Evolutionary conservation across 139 green algal species (phyloP), one percentile per base, ranked within the genome.

Genomic region (Closterium sp.): DNA sequence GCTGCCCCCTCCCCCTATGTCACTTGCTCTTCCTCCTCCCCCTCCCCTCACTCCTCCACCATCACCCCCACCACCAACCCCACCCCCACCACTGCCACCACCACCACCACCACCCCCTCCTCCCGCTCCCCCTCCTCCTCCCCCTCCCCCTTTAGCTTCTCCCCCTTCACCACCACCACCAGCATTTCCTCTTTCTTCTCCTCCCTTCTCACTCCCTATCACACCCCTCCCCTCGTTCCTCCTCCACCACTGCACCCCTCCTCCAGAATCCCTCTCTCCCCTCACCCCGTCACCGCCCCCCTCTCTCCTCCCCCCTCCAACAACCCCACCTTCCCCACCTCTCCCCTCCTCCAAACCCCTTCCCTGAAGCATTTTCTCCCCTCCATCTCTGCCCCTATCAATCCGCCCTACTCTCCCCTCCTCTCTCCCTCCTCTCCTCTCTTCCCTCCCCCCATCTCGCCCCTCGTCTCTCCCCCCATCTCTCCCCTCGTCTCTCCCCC

Each of bases 31-130:
- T 90, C 88, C n/a, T 88, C n/a, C 45, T 84, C 29, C 28, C 10
- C 13, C 19, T 92, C 4, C 34, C 27, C 90, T 31, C 22, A 22
- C 86, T 73, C 90, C 90, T 29, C 86, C 31, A 1, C 34, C 86
- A 31, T 34, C 90, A n/a, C 30, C 73, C 31, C n/a, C 19, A 32
- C 87, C 90, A 87, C 87, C 91, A 28, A 22, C 86, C 91, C 73
- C 86, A 73, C 90, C 31, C 10, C 29, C 22, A 13, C 85, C 87
- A 27, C 73, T 9, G n/a, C 62, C 13, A 79, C 17, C 85, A 88
- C 86, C 90, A 79, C 85, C 90, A 9, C 86, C 86, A 30, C 34
- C 90, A 9, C 27, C 73, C 24, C 90, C 30, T 92, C 87, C 19
- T 9, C 90, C 70, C 9, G 5, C 90, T 73, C 90, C 90, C 24